Evolutionary conservation across 1,284 basidiomycete species (phyloP).

Genomic region (Fomitopsis betulina): DNA sequence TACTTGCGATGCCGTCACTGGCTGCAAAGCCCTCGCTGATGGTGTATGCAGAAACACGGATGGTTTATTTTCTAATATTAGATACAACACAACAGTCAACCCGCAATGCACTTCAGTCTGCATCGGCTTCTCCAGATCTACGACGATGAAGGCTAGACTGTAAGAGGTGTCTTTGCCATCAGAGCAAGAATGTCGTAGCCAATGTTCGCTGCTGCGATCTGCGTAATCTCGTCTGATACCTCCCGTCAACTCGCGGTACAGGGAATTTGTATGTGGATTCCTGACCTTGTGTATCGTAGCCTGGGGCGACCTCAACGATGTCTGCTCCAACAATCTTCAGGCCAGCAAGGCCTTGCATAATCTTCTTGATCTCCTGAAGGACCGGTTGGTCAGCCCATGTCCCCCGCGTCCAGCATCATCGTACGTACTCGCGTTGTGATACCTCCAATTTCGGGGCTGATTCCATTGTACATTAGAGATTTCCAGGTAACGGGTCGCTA

Average conservation of each 20-base stretch:
- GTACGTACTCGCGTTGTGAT: slow-evolving; percentile 28
- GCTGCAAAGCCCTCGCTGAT: no score
- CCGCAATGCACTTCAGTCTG: background rate
- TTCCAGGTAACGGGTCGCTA: background rate
- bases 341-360: slow-evolving; percentile 32
- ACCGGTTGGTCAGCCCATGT: background rate
- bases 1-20: slow-evolving; percentile 2
- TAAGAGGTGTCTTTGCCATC: slow-evolving; percentile 29
- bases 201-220: slow-evolving; percentile 32
- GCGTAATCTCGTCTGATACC: slow-evolving; percentile 28
- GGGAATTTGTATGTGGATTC: no score
- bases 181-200: slow-evolving; percentile 28
- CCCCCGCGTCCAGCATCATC: background rate
- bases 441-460: slow-evolving; percentile 33
- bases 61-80: no score
- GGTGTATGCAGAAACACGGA: no score
- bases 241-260: background rate
- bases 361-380: slow-evolving; percentile 33
- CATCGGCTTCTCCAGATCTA: background rate
- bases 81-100: no score
- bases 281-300: slow-evolving; percentile 28
- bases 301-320: slow-evolving; percentile 35
- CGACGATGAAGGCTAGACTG: slow-evolving; percentile 7
- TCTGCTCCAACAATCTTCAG: slow-evolving; percentile 37
- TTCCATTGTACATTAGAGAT: background rate